These are phyloP conservation scores for Phalaenopsis aphrodite DNA, from an alignment of 106 monocot genomes.

Conservation along the genomic window DNA sequence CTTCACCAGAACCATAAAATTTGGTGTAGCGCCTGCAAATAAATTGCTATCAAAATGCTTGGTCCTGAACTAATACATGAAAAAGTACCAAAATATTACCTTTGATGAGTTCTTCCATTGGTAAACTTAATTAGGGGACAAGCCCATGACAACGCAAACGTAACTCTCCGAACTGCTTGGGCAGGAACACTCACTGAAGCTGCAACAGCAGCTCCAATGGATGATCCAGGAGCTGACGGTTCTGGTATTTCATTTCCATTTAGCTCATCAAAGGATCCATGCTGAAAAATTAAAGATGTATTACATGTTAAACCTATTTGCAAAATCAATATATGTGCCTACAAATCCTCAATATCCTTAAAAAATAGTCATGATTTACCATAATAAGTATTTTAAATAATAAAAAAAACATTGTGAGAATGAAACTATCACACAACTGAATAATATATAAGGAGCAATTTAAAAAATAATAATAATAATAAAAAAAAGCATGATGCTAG, in stretches of 20 bases:
- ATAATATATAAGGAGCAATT: background rate
- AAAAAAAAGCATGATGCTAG: too few relatives aligned
- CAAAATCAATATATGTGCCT: background rate
- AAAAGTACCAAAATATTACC: constrained; percentile 21
- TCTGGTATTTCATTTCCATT: constrained; percentile 9
- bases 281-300: constrained; percentile 20
- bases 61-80: background rate
- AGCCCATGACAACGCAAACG: constrained; percentile 60
- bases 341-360: background rate
- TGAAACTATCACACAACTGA: background rate
- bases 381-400: background rate
- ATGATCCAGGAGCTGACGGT: constrained; percentile 35
- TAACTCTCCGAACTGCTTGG: constrained; percentile 28
- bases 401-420: background rate
- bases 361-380: background rate
- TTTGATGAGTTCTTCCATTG: constrained; percentile 37
- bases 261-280: constrained; percentile 41
- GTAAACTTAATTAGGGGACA: constrained; percentile 48
- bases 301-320: background rate
- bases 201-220: constrained; percentile 70
- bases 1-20: constrained; percentile 48
- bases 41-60: background rate
- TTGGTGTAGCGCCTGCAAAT: constrained; percentile 63
- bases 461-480: too few relatives aligned
- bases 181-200: constrained; percentile 54